A percentile compares a stretch with the other conserved stretches of the same genome.
phyloP scores from a whole-genome alignment of 495 filamentous ascomycete species.

The Delitschia confertaspora region DNA sequence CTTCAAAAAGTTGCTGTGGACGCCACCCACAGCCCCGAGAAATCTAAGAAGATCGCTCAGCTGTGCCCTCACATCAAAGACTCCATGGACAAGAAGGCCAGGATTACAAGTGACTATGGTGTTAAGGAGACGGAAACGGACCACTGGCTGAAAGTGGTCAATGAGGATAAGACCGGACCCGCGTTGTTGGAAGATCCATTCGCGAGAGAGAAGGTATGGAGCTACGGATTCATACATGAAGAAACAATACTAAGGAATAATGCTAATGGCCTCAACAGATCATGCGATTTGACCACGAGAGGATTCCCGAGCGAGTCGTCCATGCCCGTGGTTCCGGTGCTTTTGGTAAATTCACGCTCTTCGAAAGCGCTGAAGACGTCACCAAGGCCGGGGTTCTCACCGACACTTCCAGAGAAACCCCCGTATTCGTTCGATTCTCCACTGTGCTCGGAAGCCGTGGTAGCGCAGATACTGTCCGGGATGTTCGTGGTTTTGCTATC shows the following conservation, averaged over 20 bases:
- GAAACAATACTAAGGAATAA: background rate
- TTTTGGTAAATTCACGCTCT: conserved; percentile 73
- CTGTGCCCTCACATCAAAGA: conserved; percentile 29
- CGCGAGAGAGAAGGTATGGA: conserved; percentile 61
- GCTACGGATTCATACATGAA: background rate
- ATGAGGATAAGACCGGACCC: conserved; percentile 55
- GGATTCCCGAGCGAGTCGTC: conserved; percentile 82
- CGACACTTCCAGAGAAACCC: conserved; percentile 70
- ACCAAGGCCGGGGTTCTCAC: conserved; percentile 66
- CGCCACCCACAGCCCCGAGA: conserved; percentile 4
- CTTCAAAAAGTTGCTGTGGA: conserved; percentile 7
- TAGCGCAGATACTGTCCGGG: conserved; percentile 70
- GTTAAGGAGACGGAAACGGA: conserved; percentile 66
- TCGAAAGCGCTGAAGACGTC: conserved; percentile 60
- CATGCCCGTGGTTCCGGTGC: conserved; percentile 79
- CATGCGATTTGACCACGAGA: conserved; percentile 74
- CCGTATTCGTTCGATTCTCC: conserved; percentile 73
- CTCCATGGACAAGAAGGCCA: conserved; percentile 32
- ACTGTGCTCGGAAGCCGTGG: conserved; percentile 72
- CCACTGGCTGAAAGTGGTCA: conserved; percentile 64
- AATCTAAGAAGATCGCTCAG: conserved; percentile 25
- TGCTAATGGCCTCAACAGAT: too few species aligned
- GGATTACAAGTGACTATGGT: conserved; percentile 70
- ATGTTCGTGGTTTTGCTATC: conserved; percentile 73
- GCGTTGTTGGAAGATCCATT: conserved; percentile 75